phyloP scores from a whole-genome alignment of 1,284 basidiomycete genomes.

The Tylopilus sp. region DNA sequence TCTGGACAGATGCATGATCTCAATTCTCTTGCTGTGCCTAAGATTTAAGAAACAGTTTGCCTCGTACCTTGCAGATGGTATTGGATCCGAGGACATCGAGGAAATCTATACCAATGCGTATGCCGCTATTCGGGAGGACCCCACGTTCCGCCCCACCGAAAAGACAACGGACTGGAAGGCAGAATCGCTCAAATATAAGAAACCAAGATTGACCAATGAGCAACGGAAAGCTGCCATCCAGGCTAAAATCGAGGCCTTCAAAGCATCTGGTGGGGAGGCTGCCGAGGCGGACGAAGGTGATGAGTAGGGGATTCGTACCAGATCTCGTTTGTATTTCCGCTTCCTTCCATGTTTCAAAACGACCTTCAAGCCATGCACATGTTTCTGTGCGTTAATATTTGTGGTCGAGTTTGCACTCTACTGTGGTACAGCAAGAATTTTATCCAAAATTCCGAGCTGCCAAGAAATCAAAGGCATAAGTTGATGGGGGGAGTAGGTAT shows the following conservation, averaged over 20 bases:
- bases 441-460: conserved; percentile 46
- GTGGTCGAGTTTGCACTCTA: conserved; percentile 7
- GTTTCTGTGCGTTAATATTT: conserved; percentile 15
- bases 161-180: conserved; percentile 93
- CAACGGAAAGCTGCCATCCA: conserved; percentile 79
- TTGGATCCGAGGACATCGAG: conserved; percentile 97
- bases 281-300: conserved; percentile 50
- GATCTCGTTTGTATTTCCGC: background rate
- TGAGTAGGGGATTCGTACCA: conserved; percentile 41
- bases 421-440: conserved; percentile 28
- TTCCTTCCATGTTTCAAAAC: conserved; percentile 10
- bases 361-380: conserved; percentile 15
- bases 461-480: conserved; percentile 43
- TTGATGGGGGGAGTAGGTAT: conserved; percentile 40
- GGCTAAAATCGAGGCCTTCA: conserved; percentile 82
- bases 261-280: conserved; percentile 52
- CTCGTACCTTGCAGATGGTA: conserved; percentile 90
- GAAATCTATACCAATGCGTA: conserved; percentile 92
- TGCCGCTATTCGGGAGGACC: conserved; percentile 94
- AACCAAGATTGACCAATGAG: conserved; percentile 69
- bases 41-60: conserved; percentile 99
- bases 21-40: background rate
- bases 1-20: conserved; percentile 3
- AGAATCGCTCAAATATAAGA: conserved; percentile 77
- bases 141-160: conserved; percentile 86